phyloP scores from a whole-genome alignment of 768 basidiomycete genomes.

The Rhodocollybia butyracea region DNA sequence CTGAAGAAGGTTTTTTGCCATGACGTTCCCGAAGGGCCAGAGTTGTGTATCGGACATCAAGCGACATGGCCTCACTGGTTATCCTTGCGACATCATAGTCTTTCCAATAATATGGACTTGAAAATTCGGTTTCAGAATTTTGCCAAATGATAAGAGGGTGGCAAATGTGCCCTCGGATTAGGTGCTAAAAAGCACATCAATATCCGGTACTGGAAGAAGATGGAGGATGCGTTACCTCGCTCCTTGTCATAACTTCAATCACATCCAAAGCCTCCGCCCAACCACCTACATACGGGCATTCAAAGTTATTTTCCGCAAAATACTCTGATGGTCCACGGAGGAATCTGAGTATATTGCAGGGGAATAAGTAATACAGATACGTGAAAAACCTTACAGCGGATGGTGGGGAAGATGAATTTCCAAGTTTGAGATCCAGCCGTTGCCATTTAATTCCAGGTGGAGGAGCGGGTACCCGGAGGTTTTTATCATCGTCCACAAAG shows the following conservation, averaged over 20 bases:
- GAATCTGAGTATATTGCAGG: conserved; percentile 83
- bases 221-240: conserved; percentile 47
- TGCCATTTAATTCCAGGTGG: conserved; percentile 66
- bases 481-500: conserved; percentile 31
- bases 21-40: conserved; percentile 41
- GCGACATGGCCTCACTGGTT: conserved; percentile 64
- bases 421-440: conserved; percentile 59
- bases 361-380: conserved; percentile 85
- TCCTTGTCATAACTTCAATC: conserved; percentile 64
- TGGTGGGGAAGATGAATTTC: conserved; percentile 49
- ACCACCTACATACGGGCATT: conserved; percentile 59
- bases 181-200: conserved; percentile 36
- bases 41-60: conserved; percentile 57
- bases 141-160: conserved; percentile 72
- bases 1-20: conserved; percentile 1
- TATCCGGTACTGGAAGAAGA: not conserved
- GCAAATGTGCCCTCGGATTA: conserved; percentile 69
- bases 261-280: conserved; percentile 75
- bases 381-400: conserved; percentile 69
- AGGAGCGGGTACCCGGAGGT: conserved; percentile 35
- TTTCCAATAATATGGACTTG: conserved; percentile 60
- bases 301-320: conserved; percentile 44
- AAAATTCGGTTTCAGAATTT: conserved; percentile 61
- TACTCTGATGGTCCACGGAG: conserved; percentile 67
- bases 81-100: conserved; percentile 60